phyloP scores from a whole-genome alignment of 2,329 filamentous ascomycete species.

The Penicillium crustosum region DNA sequence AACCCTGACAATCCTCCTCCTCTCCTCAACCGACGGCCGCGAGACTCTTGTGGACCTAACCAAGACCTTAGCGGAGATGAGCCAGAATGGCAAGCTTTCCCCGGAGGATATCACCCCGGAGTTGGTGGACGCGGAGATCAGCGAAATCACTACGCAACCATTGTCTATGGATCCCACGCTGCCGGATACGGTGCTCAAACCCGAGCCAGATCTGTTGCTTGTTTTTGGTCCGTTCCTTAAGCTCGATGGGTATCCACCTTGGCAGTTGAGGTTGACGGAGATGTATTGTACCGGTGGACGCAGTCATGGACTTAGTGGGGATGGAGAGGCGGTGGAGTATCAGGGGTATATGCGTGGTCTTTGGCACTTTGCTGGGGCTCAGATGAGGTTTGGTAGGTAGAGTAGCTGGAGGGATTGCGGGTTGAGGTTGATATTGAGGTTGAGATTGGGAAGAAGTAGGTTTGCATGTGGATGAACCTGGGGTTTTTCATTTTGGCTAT shows the following conservation, averaged over 20 bases:
- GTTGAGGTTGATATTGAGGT: neutral
- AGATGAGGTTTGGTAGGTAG: slow-evolving; percentile 77
- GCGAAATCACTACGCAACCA: slow-evolving; percentile 50
- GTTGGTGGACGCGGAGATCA: slow-evolving; percentile 85
- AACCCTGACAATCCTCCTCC: slow-evolving; percentile 66
- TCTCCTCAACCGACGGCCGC: slow-evolving; percentile 84
- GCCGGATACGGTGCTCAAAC: slow-evolving; percentile 58
- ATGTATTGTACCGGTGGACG: slow-evolving; percentile 67
- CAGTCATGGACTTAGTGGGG: slow-evolving; percentile 37
- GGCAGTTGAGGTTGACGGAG: slow-evolving; percentile 92
- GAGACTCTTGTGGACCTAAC: slow-evolving; percentile 95
- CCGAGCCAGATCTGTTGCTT: slow-evolving; percentile 85
- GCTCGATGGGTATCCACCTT: slow-evolving; percentile 89
- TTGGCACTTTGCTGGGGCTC: slow-evolving; percentile 79
- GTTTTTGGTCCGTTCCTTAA: slow-evolving; percentile 82
- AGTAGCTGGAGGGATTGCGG: neutral
- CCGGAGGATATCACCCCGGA: slow-evolving; percentile 80
- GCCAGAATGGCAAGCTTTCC: slow-evolving; percentile 79
- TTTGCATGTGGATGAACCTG: neutral
- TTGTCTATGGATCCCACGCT: slow-evolving; percentile 16
- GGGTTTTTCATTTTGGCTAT: neutral
- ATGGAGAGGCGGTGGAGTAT: slow-evolving; percentile 68
- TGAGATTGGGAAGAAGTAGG: neutral
- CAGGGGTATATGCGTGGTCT: slow-evolving; percentile 87
- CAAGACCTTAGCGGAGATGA: slow-evolving; percentile 91